These are phyloP conservation scores for Microthlaspi erraticum DNA, from an alignment of 345 rosid genomes.

Conservation along the genomic window DNA sequence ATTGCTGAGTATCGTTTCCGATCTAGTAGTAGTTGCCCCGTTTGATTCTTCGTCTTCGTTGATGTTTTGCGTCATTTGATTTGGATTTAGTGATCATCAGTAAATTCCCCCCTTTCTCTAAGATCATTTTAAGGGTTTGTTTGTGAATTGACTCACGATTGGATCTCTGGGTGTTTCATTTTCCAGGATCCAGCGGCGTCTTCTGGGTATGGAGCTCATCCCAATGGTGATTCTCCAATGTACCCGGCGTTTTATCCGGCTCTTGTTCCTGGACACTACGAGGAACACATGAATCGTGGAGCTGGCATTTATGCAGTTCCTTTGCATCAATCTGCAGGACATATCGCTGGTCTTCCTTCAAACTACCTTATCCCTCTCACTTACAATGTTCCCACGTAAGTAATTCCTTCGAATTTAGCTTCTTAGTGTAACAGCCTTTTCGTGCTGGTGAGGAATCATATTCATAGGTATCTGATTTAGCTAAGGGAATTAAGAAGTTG, in stretches of 20 bases:
- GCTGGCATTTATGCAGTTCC: slow-evolving; percentile 93
- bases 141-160: slow-evolving; percentile 21
- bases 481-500: slow-evolving; percentile 1
- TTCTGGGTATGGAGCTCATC: slow-evolving; percentile 48
- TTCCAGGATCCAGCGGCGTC: slow-evolving; percentile 50
- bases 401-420: not conserved
- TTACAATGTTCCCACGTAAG: slow-evolving; percentile 88
- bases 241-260: slow-evolving; percentile 68
- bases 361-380: slow-evolving; percentile 89
- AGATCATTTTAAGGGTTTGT: too few relatives aligned
- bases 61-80: not conserved
- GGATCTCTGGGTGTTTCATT: slow-evolving; percentile 17
- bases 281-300: slow-evolving; percentile 70
- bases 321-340: slow-evolving; percentile 62
- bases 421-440: slow-evolving; percentile 14
- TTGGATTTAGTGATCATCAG: not conserved
- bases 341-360: slow-evolving; percentile 67
- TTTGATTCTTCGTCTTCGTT: not conserved
- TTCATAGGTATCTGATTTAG: not conserved
- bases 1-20: slow-evolving; percentile 5
- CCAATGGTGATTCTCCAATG: slow-evolving; percentile 61
- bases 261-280: slow-evolving; percentile 58
- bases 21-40: not conserved
- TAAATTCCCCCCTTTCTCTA: too few relatives aligned
- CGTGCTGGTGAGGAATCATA: slow-evolving; percentile 1